Conservation (phyloP, 2,329 filamentous ascomycete genomes). For the Botrytis deweyae region DNA sequence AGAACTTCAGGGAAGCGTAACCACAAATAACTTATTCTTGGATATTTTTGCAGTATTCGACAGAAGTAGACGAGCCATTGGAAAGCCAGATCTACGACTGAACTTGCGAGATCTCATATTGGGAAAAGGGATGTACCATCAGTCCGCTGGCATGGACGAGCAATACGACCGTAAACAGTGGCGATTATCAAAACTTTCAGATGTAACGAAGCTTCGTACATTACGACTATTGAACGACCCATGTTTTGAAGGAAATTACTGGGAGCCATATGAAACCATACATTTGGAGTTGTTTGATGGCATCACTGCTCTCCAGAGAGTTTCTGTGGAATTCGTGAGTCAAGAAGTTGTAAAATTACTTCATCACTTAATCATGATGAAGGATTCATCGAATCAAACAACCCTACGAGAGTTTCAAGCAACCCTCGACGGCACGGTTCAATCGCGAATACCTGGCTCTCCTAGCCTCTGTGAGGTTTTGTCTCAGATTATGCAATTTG, state of each 20-base stretch:
- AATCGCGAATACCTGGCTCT: neutral
- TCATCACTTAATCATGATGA: neutral
- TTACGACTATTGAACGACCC: constrained; percentile 2
- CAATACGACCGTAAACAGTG: neutral
- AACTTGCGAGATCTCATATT: constrained; percentile 4
- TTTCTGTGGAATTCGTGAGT: neutral
- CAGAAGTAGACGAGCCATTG: neutral
- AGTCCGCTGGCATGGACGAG: neutral
- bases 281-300: neutral
- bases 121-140: neutral
- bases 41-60: neutral
- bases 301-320: neutral
- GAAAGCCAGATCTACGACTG: neutral
- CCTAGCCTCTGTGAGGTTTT: neutral
- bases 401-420: neutral
- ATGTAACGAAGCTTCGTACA: constrained; percentile 6
- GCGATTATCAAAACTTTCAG: neutral
- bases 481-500: neutral
- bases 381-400: neutral
- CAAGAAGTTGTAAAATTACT: neutral
- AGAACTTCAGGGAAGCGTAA: accelerated
- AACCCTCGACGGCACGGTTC: neutral
- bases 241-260: neutral
- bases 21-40: neutral
- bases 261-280: neutral